These are phyloP conservation scores for Lindgomyces ingoldianus DNA, from an alignment of 495 filamentous ascomycete genomes.

Conservation along the genomic window DNA sequence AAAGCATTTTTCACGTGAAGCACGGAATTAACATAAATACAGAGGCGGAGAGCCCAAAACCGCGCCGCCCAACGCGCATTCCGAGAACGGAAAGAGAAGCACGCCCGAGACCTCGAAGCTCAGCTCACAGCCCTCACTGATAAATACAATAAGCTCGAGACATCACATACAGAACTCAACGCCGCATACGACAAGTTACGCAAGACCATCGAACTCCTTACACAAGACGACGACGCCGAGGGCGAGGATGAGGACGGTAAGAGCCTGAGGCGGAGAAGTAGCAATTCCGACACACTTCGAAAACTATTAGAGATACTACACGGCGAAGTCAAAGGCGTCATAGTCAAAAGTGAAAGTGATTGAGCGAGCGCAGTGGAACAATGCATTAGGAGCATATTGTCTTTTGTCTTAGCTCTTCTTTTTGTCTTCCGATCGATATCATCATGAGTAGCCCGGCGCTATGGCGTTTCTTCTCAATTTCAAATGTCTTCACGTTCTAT, in stretches of 20 bases:
- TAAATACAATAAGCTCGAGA: slow-evolving; percentile 38
- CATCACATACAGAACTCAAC: slow-evolving; percentile 35
- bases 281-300: slow-evolving; percentile 37
- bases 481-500: too few relatives aligned
- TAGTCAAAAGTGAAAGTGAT: slow-evolving; percentile 28
- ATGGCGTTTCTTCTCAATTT: neutral
- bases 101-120: slow-evolving; percentile 49
- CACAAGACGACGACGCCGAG: slow-evolving; percentile 35
- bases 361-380: neutral
- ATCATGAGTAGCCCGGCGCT: neutral
- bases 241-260: slow-evolving; percentile 29
- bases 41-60: slow-evolving; percentile 39
- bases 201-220: slow-evolving; percentile 42
- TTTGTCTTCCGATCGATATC: neutral
- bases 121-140: slow-evolving; percentile 36
- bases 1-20: neutral
- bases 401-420: neutral
- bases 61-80: slow-evolving; percentile 51
- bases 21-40: slow-evolving; percentile 8
- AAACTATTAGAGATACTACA: slow-evolving; percentile 40
- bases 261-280: slow-evolving; percentile 16
- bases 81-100: slow-evolving; percentile 54
- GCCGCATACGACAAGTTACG: slow-evolving; percentile 43
- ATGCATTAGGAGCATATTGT: neutral
- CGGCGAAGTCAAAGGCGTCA: slow-evolving; percentile 34